Evolutionary conservation across 768 basidiomycete species (phyloP).

Genomic region (Chalciporus chontae): DNA sequence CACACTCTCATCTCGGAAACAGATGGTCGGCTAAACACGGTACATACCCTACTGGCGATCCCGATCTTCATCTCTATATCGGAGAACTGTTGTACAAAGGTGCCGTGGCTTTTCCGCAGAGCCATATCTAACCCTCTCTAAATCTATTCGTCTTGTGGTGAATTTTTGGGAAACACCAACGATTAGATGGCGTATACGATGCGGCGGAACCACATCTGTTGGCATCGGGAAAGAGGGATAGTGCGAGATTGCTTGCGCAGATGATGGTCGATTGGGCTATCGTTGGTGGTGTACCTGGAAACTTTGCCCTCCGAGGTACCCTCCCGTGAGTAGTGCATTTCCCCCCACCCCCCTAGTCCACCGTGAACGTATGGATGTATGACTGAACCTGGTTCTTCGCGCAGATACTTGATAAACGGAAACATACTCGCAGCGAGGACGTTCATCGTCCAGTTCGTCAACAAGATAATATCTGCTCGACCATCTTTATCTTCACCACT

Average conservation of each 20-base stretch:
- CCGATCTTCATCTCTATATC: slow-evolving; percentile 82
- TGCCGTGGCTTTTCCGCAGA: slow-evolving; percentile 22
- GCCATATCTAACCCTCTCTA: not conserved
- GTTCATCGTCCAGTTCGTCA: slow-evolving; percentile 81
- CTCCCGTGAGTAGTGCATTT: slow-evolving; percentile 60
- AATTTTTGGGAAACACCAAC: not conserved
- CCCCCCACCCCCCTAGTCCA: not conserved
- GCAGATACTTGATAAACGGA: slow-evolving; percentile 76
- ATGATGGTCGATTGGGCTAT: slow-evolving; percentile 84
- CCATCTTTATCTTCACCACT: slow-evolving; percentile 40
- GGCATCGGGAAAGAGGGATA: slow-evolving; percentile 84
- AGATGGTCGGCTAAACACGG: slow-evolving; percentile 88
- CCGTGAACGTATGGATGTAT: no score
- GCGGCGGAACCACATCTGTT: slow-evolving; percentile 80
- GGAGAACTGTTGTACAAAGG: slow-evolving; percentile 89
- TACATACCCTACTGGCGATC: slow-evolving; percentile 83
- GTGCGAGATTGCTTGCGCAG: slow-evolving; percentile 80
- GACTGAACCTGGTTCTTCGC: slow-evolving; percentile 3
- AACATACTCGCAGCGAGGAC: slow-evolving; percentile 91
- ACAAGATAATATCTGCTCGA: slow-evolving; percentile 51
- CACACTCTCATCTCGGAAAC: slow-evolving; percentile 6
- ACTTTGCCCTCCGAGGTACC: slow-evolving; percentile 81
- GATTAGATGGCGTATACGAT: slow-evolving; percentile 71
- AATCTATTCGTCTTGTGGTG: not conserved
- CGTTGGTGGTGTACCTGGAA: slow-evolving; percentile 49